These are phyloP conservation scores for Debaryomyces nepalensis DNA, from an alignment of 1,139 yeast species.

Conservation along the genomic window DNA sequence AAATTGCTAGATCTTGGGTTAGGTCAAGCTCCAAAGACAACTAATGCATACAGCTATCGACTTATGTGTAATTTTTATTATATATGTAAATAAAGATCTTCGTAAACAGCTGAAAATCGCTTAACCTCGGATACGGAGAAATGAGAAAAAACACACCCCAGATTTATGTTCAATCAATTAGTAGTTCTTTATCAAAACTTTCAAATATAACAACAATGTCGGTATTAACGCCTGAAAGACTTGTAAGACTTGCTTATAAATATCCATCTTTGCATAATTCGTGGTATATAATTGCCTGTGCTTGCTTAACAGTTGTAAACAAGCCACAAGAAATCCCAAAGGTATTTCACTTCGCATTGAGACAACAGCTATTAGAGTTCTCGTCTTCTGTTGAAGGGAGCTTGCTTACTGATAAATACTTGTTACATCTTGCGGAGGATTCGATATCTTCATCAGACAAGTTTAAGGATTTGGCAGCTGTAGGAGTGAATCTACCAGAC, in stretches of 20 bases:
- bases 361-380: slow-evolving; percentile 49
- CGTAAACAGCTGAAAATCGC: slow-evolving; percentile 10
- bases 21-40: slow-evolving; percentile 15
- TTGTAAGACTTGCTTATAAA: slow-evolving; percentile 59
- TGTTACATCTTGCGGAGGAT: slow-evolving; percentile 44
- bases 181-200: neutral
- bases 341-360: slow-evolving; percentile 73
- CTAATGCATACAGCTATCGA: neutral
- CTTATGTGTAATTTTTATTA: neutral
- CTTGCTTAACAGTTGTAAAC: slow-evolving; percentile 80
- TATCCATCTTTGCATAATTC: slow-evolving; percentile 49
- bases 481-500: slow-evolving; percentile 52
- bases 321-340: slow-evolving; percentile 80
- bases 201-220: slow-evolving; percentile 8
- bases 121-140: slow-evolving; percentile 2
- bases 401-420: slow-evolving; percentile 36
- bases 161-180: neutral
- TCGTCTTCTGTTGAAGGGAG: slow-evolving; percentile 25
- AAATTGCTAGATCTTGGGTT: slow-evolving; percentile 47
- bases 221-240: slow-evolving; percentile 62
- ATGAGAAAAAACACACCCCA: slow-evolving; percentile 5
- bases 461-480: slow-evolving; percentile 45
- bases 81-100: neutral
- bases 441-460: slow-evolving; percentile 44
- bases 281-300: slow-evolving; percentile 82